phyloP scores from a whole-genome alignment of 2,329 filamentous ascomycete genomes.

The Exophiala dermatitidis region DNA sequence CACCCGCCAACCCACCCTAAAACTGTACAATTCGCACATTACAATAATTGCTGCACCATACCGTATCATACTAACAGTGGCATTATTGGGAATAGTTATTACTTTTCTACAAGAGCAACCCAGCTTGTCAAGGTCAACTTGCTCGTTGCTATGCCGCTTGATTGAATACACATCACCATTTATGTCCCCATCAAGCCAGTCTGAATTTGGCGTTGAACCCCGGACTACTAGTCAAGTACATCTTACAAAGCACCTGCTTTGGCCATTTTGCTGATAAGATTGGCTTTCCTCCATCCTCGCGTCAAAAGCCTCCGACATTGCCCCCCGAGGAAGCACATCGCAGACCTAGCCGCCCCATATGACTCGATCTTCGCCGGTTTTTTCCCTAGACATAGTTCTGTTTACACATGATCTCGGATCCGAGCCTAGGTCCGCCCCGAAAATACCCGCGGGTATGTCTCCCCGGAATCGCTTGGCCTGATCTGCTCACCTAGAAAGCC shows the following conservation, averaged over 20 bases:
- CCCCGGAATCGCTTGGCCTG: not conserved
- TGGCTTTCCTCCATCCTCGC: not conserved
- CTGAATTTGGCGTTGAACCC: not conserved
- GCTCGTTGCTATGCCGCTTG: not conserved
- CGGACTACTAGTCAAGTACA: not conserved
- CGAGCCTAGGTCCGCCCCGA: constrained; percentile 6
- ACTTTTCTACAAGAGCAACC: too few species aligned
- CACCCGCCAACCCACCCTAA: too few species aligned
- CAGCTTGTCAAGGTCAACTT: not conserved
- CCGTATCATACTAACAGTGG: too few species aligned
- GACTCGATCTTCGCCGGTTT: not conserved
- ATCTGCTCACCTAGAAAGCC: constrained; percentile 40
- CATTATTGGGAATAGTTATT: too few species aligned
- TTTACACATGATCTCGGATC: not conserved
- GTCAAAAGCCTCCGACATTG: not conserved
- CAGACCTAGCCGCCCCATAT: not conserved
- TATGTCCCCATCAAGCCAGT: not conserved
- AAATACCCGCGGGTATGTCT: constrained; percentile 5
- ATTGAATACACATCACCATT: not conserved
- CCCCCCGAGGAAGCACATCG: not conserved
- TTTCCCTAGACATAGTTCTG: not conserved
- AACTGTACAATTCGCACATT: too few species aligned
- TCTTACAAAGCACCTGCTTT: not conserved
- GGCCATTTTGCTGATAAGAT: not conserved
- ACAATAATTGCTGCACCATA: too few species aligned